Evolutionary conservation across 2,329 filamentous ascomycete species (phyloP).

Genomic region (Fonsecaea pugnacius): DNA sequence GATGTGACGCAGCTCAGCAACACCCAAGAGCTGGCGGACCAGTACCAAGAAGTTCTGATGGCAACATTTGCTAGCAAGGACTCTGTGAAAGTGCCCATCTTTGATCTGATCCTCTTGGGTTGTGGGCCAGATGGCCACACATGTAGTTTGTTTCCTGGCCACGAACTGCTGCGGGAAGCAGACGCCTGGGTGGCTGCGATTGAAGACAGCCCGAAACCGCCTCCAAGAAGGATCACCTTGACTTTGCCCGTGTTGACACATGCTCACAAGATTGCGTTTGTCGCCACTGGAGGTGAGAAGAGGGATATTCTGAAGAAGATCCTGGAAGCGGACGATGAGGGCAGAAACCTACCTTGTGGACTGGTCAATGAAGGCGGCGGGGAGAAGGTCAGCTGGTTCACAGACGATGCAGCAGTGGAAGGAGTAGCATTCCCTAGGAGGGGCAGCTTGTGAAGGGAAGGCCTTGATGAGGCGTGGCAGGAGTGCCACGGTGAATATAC

Average conservation of each 20-base stretch:
- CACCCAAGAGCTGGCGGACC: slow-evolving; percentile 87
- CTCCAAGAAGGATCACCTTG: slow-evolving; percentile 85
- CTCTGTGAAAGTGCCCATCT: slow-evolving; percentile 91
- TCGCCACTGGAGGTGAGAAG: slow-evolving; percentile 88
- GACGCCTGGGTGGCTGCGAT: slow-evolving; percentile 92
- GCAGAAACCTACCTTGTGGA: slow-evolving; percentile 76
- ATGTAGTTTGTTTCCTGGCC: slow-evolving; percentile 92
- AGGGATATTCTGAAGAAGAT: slow-evolving; percentile 90
- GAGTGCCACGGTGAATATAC: neutral
- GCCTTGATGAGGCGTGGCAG: neutral
- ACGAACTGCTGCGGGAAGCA: slow-evolving; percentile 81
- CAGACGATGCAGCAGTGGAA: slow-evolving; percentile 81
- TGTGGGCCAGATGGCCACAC: slow-evolving; percentile 97
- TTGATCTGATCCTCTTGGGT: slow-evolving; percentile 90
- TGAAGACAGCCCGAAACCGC: slow-evolving; percentile 92
- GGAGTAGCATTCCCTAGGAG: slow-evolving; percentile 81
- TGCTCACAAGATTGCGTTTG: slow-evolving; percentile 83
- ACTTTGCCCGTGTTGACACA: slow-evolving; percentile 89
- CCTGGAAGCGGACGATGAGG: slow-evolving; percentile 73
- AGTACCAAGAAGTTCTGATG: slow-evolving; percentile 89
- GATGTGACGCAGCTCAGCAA: slow-evolving; percentile 70
- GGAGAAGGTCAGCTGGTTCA: slow-evolving; percentile 94
- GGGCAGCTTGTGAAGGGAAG: slow-evolving; percentile 60
- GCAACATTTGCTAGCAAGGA: slow-evolving; percentile 86
- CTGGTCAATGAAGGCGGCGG: slow-evolving; percentile 83